phyloP scores from a whole-genome alignment of 805 yeast species.

The Yarrowia keelungensis region DNA sequence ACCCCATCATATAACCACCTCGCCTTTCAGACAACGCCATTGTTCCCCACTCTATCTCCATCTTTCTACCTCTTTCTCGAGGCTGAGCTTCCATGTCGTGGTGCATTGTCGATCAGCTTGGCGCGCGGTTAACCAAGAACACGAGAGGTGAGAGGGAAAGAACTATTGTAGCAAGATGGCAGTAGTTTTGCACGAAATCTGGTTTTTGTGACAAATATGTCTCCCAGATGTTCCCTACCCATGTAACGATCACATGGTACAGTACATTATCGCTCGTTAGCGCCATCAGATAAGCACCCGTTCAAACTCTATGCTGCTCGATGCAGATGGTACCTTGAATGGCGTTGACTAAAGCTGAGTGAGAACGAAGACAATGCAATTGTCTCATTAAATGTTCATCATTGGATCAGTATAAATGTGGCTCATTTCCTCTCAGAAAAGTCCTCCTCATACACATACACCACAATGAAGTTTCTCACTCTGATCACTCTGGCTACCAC shows the following conservation, averaged over 20 bases:
- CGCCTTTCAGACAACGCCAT: too few species aligned
- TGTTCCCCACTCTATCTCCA: too few species aligned
- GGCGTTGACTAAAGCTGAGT: not conserved
- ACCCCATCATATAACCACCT: too few species aligned
- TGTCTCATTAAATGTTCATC: not conserved
- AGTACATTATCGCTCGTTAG: not conserved
- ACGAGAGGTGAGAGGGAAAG: not conserved
- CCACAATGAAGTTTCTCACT: not conserved
- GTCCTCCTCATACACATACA: not conserved
- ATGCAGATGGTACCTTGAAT: slow-evolving; percentile 2
- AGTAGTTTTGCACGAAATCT: too few species aligned
- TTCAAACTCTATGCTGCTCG: not conserved
- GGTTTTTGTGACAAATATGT: too few species aligned
- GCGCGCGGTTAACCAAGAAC: not conserved
- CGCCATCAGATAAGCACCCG: not conserved
- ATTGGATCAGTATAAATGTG: not conserved
- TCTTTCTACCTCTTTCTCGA: too few species aligned
- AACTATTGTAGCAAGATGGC: too few species aligned
- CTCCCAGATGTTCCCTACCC: not conserved
- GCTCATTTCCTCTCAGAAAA: not conserved
- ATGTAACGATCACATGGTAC: too few species aligned
- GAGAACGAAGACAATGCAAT: not conserved
- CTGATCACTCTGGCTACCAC: not conserved
- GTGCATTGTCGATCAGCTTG: slow-evolving; percentile 1
- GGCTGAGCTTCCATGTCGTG: not conserved